Conservation (phyloP, 2,329 filamentous ascomycete genomes). For the Botrytis elliptica region DNA sequence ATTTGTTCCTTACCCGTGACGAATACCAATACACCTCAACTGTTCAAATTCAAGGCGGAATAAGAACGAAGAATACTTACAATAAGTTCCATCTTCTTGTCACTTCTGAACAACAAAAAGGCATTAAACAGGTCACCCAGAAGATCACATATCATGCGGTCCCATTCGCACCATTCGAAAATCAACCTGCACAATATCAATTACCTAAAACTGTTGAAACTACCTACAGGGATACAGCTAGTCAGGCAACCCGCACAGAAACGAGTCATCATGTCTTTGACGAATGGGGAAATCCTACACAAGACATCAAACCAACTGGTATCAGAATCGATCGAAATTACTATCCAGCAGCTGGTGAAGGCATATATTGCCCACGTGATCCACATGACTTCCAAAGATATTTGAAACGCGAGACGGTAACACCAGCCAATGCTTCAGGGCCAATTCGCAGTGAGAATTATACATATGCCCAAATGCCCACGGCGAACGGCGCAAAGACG, state of each 20-base stretch:
- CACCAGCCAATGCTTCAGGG: background rate
- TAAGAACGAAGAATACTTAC: conserved; percentile 9
- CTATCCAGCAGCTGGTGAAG: conserved; percentile 10
- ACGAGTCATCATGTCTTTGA: conserved; percentile 8
- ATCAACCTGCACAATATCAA: conserved; percentile 16
- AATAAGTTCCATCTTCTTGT: conserved; percentile 20
- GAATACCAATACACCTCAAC: conserved; percentile 15
- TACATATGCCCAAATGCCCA: conserved; percentile 15
- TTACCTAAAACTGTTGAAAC: conserved; percentile 9
- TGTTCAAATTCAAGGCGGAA: conserved; percentile 13
- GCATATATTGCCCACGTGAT: conserved; percentile 7
- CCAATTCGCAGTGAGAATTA: conserved; percentile 12
- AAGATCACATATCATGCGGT: conserved; percentile 15
- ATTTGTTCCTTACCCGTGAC: conserved; percentile 2
- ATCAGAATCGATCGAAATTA: conserved; percentile 11
- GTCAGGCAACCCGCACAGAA: background rate
- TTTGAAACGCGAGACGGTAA: conserved; percentile 13
- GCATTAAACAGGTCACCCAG: conserved; percentile 8
- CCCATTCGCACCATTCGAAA: conserved; percentile 6
- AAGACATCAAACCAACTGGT: conserved; percentile 7
- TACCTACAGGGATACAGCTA: conserved; percentile 11
- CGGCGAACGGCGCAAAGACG: background rate
- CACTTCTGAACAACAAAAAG: conserved; percentile 17
- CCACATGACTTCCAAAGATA: conserved; percentile 17
- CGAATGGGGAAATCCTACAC: conserved; percentile 15